Evolutionary conservation across 805 yeast genomes (phyloP), one percentile per base, ranked within the genome.

Genomic region (Nakazawaea wyomingensis): DNA sequence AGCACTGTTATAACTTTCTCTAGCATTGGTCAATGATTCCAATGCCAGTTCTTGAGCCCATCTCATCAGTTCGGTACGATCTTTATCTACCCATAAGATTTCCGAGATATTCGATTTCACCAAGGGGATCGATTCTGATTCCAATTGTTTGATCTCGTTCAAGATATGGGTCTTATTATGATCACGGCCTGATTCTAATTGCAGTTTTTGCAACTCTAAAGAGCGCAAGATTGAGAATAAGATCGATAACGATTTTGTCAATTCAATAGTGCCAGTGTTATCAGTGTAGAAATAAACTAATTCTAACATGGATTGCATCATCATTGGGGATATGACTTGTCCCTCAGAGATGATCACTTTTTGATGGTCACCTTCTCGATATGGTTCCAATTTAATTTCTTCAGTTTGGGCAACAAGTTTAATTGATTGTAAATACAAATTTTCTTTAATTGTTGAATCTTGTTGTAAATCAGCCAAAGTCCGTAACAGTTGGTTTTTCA

Each of bases 101-200:
- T 72, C 76, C 34, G 74, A 65, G 6, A 70, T 53, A 48, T 70
- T 68, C 29, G 65, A 56, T 49, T 66, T 67, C 28, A 71, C 41
- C 35, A 69, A 47, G 5, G 76, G 71, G 5, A 59, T 55, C 29
- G 47, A 46, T 41, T 63, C 66, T 31, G 45, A 54, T 37, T 54
- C 52, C 7, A 64, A n/a, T n/a, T n/a, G n/a, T n/a, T n/a, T n/a
- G n/a, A n/a, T n/a, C n/a, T n/a, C n/a, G n/a, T n/a, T n/a, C n/a
- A n/a, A n/a, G n/a, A n/a, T n/a, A n/a, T n/a, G n/a, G n/a, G n/a
- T n/a, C n/a, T n/a, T n/a, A n/a, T n/a, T n/a, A n/a, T n/a, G n/a
- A n/a, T n/a, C n/a, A 8, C 27, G 11, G 27, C 11, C 27, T 24
- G 27, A 8, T 24, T 24, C 27, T 24, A 11, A 2, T 24, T 24